Conservation (phyloP, 2,329 filamentous ascomycete genomes). For the Aspergillus glaucus region DNA sequence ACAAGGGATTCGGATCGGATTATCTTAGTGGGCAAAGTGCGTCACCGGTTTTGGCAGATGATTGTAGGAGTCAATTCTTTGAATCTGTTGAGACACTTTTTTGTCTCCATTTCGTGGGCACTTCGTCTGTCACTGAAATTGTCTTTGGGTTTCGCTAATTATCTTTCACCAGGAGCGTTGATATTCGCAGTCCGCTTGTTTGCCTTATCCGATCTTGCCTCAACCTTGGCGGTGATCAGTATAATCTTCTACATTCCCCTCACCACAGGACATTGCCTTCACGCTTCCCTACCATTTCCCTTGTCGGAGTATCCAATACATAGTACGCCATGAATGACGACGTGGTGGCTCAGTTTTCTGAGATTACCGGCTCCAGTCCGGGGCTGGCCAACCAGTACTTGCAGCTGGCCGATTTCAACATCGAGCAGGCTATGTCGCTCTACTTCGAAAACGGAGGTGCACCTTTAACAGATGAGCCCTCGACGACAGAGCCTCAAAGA, state of each 20-base stretch:
- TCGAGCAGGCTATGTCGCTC: slow-evolving; percentile 79
- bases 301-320: background rate
- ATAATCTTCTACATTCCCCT: slow-evolving; percentile 1
- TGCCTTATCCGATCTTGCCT: background rate
- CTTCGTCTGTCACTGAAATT: background rate
- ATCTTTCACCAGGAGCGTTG: too few species aligned
- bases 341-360: slow-evolving; percentile 66
- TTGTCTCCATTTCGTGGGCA: too few species aligned
- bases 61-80: background rate
- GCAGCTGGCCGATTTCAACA: slow-evolving; percentile 73
- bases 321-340: slow-evolving; percentile 58
- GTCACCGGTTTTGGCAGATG: background rate
- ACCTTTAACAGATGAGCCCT: slow-evolving; percentile 47
- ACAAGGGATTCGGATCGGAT: background rate
- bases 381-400: slow-evolving; percentile 77
- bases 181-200: background rate
- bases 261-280: background rate
- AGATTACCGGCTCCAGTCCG: slow-evolving; percentile 69
- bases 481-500: slow-evolving; percentile 17
- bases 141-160: too few species aligned
- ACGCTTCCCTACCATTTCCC: background rate
- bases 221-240: background rate
- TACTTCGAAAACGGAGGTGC: slow-evolving; percentile 82
- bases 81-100: background rate
- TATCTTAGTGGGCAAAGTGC: background rate